Evolutionary conservation across 805 yeast species (phyloP), one percentile per base, ranked within the genome.

Genomic region (Cephaloascus albidus): DNA sequence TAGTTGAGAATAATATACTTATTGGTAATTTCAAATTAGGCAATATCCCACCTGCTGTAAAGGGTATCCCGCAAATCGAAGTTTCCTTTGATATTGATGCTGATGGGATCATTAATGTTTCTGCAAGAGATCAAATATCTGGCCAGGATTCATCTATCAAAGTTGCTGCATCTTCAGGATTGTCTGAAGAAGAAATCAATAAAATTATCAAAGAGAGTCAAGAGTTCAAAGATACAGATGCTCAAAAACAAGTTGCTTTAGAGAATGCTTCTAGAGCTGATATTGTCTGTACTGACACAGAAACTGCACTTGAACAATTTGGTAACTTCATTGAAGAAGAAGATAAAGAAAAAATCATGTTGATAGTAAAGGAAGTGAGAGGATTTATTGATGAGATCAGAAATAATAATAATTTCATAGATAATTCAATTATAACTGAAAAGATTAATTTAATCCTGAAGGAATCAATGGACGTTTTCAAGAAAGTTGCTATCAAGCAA

Each of bases 251-350:
- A 50, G 76, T 73, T 49, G 69, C 78, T 41, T 70, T 80, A 44
- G 88, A 84, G 54, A 79, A 76, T 53, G 86, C 90, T 32, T 81
- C 83, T 55, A 73, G 80, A 54, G 85, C 87, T 19, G 94, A 83
- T 47, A 78, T 82, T 51, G 70, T 82, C 38, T 76, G 87, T 49
- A 81, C 83, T 52, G 98, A 93, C 60, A 87, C 95, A 38, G 96
- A 88, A 61, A 73, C 74, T 61, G 90, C 96, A 8, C 66, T 93
- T 45, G 68, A 68, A 48, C 95, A 85, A 63, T 87, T 83, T 54
- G 70, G 72, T 6, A 58, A 61, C 5, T 43, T 60, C 6, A 69
- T 77, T 70, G 63, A 58, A 3, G 45, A 55, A 4, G 76, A 65
- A 44, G 87, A 81, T 50, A 73, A 68, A 54, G 42, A 45, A 1